Evolutionary conservation across 352 stramenopile genomes (phyloP), one percentile per base, ranked within the genome.

Genomic region (Hyaloperonospora brassicae): DNA sequence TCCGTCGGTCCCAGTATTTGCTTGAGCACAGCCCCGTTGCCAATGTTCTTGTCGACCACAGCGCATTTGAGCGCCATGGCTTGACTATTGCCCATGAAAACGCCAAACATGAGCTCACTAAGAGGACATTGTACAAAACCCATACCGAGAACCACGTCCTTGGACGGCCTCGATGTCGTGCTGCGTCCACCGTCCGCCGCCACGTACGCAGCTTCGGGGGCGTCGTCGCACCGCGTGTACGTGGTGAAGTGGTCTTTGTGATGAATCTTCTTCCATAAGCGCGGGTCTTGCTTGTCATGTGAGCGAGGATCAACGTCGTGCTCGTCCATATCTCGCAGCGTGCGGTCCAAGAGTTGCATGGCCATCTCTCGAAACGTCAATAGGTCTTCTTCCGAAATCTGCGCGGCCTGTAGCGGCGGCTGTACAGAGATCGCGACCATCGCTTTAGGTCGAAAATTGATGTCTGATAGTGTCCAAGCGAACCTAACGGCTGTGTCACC

Each of bases 81-180:
- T 36, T 64, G 59, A 44, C 54, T 67, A 40, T 63, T 52, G 34
- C 60, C 47, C 51, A 65, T 59, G 47, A 59, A 62, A 43, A 70
- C 44, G 9, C 73, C 73, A 57, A 72, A 78, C 40, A 83, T 66
- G 41, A 78, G 47, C 36, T 83, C 70, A 14, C 64, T 72, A 11
- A 82, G 59, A 1, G 69, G 58, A 31, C 69, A 74, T 14, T 76
- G 60, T 17, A 79, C 62, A 43, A 46, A 72, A 4, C 72, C 72
- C 58, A 76, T 70, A 22, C 70, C 59, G 21, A 79, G 57, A n/a
- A 82, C 43, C 39, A 73, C 58, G 38, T 72, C 64, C 47, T 72
- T 72, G 11, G 55, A 68, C 8, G 55, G 66, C 23, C 55, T 52
- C 5, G 58, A 67, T 14, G 62, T 64, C 25, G 52, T 70, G 42